Conservation (phyloP, 768 basidiomycete species). For the Amanita thiersii region DNA sequence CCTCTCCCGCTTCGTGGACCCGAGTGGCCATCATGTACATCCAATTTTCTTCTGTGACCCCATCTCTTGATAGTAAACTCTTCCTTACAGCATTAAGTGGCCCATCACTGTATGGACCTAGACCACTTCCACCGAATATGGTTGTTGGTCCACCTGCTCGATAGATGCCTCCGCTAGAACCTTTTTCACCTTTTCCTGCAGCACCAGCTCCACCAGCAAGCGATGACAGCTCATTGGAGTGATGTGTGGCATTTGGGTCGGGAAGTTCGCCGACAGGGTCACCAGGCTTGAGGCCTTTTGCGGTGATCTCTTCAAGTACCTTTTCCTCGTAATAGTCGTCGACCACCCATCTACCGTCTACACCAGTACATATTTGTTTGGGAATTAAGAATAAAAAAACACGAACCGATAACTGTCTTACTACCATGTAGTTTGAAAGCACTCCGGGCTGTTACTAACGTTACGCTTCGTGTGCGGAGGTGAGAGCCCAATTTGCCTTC, state of each 20-base stretch:
- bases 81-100: slow-evolving; percentile 81
- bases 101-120: slow-evolving; percentile 85
- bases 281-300: slow-evolving; percentile 77
- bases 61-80: slow-evolving; percentile 67
- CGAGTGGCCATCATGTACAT: slow-evolving; percentile 74
- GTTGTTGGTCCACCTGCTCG: slow-evolving; percentile 91
- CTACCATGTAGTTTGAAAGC: slow-evolving; percentile 93
- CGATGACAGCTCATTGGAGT: slow-evolving; percentile 34
- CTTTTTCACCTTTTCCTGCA: slow-evolving; percentile 34
- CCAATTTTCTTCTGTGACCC: slow-evolving; percentile 87
- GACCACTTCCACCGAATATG: slow-evolving; percentile 76
- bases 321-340: slow-evolving; percentile 97
- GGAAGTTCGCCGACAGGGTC: slow-evolving; percentile 79
- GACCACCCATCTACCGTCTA: slow-evolving; percentile 86
- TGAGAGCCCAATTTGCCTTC: slow-evolving; percentile 85
- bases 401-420: slow-evolving; percentile 74
- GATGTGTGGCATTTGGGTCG: slow-evolving; percentile 54
- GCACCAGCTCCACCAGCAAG: slow-evolving; percentile 28
- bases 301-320: slow-evolving; percentile 63
- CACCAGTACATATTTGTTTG: not conserved
- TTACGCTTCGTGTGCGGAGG: slow-evolving; percentile 85
- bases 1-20: slow-evolving; percentile 52
- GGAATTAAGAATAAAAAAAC: not conserved
- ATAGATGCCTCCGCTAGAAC: slow-evolving; percentile 67
- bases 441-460: slow-evolving; percentile 86